Base-by-base conservation (phyloP, 1,284 basidiomycete species). In the Trametes sp. region DNA sequence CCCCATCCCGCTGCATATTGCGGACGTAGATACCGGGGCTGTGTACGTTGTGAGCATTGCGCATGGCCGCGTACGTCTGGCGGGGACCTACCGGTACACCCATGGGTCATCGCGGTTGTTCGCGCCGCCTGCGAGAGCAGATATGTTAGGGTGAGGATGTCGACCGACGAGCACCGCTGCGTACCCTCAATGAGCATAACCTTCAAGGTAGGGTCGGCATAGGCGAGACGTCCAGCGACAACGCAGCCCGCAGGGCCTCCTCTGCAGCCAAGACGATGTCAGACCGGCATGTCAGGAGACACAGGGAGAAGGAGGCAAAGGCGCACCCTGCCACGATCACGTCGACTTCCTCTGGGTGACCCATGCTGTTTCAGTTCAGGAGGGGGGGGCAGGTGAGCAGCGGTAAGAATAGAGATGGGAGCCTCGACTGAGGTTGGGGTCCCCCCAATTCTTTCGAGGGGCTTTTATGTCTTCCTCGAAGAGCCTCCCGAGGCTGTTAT, bases 181-280 rank as follows among this genome's bases (percentile, higher is more conserved):
- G n/a, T 61, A 85, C 87, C 87, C 80, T 90, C 89, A 64, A 90
- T 86, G 69, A 90, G 81, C 87, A 90, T 88, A 56, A 91, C 87
- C 74, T 89, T 88, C 57, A 91, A 76, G 69, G 78, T 89, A 28
- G 88, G 87, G 75, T 90, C 88, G 52, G 89, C 87, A 70, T 86
- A 88, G 1, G 88, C 88, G 54, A 91, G 76, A 61, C 88, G 81
- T 62, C 88, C 89, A 23, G 88, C 89, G 29, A 87, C 82, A 59
- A 88, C 88, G 72, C 85, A 87, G 62, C 87, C 87, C 68, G 87
- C 86, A 13, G 87, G 87, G 62, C 87, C 88, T 73, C 88, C 87
- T 71, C 84, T 86, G 72, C 82, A 83, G 71, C 72, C 71, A 26
- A 29, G 51, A 23, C 36, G 35, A 52, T 14, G 44, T 65, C 57